Conservation (phyloP, 2,329 filamentous ascomycete genomes). For the Uncinocarpus reesii region DNA sequence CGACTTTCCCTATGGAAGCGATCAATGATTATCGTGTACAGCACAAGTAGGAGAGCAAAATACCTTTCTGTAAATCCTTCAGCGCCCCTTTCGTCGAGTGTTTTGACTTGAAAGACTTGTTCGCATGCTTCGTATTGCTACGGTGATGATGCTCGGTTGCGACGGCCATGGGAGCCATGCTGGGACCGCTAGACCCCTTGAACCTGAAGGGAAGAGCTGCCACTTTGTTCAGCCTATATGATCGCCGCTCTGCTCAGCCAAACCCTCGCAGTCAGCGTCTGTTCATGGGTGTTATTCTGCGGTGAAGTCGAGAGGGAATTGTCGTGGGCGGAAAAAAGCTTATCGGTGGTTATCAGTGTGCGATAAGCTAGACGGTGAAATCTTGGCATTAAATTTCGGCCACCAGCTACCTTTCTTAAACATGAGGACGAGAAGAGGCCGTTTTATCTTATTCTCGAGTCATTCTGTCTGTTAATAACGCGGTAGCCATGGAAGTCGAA, state of each 20-base stretch:
- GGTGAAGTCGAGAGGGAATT: neutral
- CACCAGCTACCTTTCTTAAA: neutral
- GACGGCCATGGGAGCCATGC: slow-evolving; percentile 61
- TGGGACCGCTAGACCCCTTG: slow-evolving; percentile 56
- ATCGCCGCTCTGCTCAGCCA: neutral
- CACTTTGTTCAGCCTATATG: slow-evolving; percentile 13
- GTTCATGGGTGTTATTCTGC: neutral
- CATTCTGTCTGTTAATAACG: neutral
- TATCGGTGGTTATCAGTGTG: slow-evolving; percentile 8
- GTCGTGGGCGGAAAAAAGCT: slow-evolving; percentile 10
- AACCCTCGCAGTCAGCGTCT: neutral
- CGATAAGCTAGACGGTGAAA: slow-evolving; percentile 19
- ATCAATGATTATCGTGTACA: slow-evolving; percentile 2
- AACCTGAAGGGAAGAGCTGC: slow-evolving; percentile 64
- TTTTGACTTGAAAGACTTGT: slow-evolving; percentile 88
- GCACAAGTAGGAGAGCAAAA: neutral
- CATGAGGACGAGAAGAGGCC: slow-evolving; percentile 4
- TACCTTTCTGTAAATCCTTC: slow-evolving; percentile 77
- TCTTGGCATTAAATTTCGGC: slow-evolving; percentile 33
- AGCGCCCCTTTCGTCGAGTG: slow-evolving; percentile 81
- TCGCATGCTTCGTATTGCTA: slow-evolving; percentile 75
- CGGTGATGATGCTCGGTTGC: slow-evolving; percentile 66
- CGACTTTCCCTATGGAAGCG: slow-evolving; percentile 58
- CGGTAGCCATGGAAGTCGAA: slow-evolving; percentile 17
- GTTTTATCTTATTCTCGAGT: neutral